A percentile compares a stretch with the other conserved stretches of the same genome.
Evolutionary conservation across 2,329 filamentous ascomycete genomes (phyloP).

Genomic region (Byssoonygena ceratinophila): DNA sequence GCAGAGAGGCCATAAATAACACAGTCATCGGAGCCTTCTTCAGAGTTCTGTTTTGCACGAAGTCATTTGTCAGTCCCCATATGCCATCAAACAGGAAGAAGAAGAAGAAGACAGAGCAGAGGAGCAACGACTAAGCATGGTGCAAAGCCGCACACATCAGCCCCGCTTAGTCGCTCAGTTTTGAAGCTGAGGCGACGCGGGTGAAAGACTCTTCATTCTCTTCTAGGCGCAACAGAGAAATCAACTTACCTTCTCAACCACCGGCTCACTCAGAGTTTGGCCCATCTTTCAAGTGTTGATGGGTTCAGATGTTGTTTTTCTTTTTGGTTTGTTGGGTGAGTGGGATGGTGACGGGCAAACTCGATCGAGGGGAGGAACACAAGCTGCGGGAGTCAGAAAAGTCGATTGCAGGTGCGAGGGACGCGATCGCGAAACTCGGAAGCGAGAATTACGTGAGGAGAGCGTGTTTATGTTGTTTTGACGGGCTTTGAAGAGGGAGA

Average conservation of each 20-base stretch:
- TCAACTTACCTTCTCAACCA: constrained; percentile 85
- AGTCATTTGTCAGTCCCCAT: constrained; percentile 21
- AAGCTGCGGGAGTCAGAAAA: constrained; percentile 17
- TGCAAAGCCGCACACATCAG: background rate
- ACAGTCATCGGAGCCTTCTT: constrained; percentile 82
- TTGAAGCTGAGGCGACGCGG: background rate
- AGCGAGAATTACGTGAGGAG: constrained; percentile 9
- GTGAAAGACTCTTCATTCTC: background rate
- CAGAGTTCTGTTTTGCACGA: constrained; percentile 42
- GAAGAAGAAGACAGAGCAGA: background rate
- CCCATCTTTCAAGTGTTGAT: constrained; percentile 56
- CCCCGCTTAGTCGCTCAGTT: constrained; percentile 6
- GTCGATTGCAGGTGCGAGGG: constrained; percentile 22
- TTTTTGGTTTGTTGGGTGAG: constrained; percentile 10
- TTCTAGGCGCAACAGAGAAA: background rate
- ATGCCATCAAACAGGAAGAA: background rate
- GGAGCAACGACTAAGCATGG: constrained; percentile 10
- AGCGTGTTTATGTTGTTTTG: background rate
- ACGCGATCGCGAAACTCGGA: constrained; percentile 21
- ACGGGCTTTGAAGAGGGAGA: background rate
- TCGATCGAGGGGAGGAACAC: constrained; percentile 13
- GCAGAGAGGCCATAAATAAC: constrained; percentile 89
- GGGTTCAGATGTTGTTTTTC: constrained; percentile 3
- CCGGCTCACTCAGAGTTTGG: constrained; percentile 97
- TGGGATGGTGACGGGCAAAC: constrained; percentile 19